Percentiles rank a stretch among this genome's conserved stretches.
These are phyloP conservation scores for Solanum commersonii DNA, from an alignment of 257 asterid species.

Conservation along the genomic window DNA sequence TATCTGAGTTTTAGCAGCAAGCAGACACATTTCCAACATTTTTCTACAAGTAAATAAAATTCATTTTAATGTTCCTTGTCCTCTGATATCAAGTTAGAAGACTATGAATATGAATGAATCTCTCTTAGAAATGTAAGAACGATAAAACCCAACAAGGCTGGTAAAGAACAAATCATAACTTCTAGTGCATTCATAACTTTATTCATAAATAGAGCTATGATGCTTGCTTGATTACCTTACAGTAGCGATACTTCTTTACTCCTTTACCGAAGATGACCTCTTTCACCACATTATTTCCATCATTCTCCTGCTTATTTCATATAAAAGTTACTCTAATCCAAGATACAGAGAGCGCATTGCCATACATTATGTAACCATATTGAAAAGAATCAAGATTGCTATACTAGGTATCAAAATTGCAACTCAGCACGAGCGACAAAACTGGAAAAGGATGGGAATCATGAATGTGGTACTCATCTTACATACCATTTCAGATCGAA, in stretches of 20 bases:
- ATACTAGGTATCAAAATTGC: background rate
- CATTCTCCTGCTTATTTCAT: slow-evolving; percentile 39
- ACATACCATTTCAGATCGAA: slow-evolving; percentile 49
- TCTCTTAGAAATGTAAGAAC: background rate
- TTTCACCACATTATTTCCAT: slow-evolving; percentile 65
- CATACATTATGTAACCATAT: background rate
- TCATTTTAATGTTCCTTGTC: background rate
- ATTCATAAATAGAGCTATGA: background rate
- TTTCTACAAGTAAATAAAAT: background rate
- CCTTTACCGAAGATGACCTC: slow-evolving; percentile 63
- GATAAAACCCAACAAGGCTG: background rate
- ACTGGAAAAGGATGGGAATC: background rate
- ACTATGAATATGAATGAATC: background rate
- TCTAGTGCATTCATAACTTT: background rate
- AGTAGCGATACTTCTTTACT: slow-evolving; percentile 57
- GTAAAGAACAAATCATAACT: background rate
- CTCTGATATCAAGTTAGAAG: background rate
- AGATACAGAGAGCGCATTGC: background rate
- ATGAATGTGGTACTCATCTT: background rate
- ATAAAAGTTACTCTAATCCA: background rate
- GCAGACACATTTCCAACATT: background rate
- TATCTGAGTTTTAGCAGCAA: background rate
- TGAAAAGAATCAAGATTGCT: background rate
- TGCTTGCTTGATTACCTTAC: slow-evolving; percentile 46
- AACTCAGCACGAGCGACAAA: background rate